These are phyloP conservation scores for Porcisia hertigi DNA, from an alignment of 208 protist genomes.

Conservation along the genomic window DNA sequence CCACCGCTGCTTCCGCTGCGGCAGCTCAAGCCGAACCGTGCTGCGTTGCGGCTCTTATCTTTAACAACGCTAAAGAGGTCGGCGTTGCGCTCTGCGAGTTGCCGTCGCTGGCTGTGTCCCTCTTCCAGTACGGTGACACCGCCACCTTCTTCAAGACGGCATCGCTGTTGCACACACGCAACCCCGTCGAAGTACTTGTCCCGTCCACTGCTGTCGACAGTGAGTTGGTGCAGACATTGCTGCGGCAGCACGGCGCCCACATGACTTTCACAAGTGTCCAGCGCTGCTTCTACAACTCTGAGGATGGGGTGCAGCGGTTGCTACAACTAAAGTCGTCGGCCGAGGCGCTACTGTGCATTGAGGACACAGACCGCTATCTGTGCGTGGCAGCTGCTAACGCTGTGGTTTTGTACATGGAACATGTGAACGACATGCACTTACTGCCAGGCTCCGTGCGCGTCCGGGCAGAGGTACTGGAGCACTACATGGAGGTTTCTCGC, in stretches of 20 bases:
- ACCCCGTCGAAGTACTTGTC: conserved; percentile 79
- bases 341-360: conserved; percentile 35
- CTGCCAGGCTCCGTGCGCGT: conserved; percentile 71
- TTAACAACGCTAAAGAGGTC: conserved; percentile 74
- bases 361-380: conserved; percentile 79
- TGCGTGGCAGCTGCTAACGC: conserved; percentile 80
- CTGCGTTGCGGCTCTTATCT: conserved; percentile 71
- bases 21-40: conserved; percentile 28
- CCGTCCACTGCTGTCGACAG: conserved; percentile 54
- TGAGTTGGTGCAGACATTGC: conserved; percentile 60
- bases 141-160: conserved; percentile 69
- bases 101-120: conserved; percentile 58
- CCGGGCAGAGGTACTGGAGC: conserved; percentile 61
- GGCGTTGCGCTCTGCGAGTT: conserved; percentile 71
- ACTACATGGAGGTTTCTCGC: conserved; percentile 70
- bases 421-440: conserved; percentile 68
- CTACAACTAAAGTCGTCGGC: conserved; percentile 48
- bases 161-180: conserved; percentile 63
- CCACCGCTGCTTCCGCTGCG: conserved; percentile 2
- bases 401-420: conserved; percentile 73
- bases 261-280: conserved; percentile 81
- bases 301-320: conserved; percentile 63
- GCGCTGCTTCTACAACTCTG: conserved; percentile 69
- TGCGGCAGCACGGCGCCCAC: conserved; percentile 51
- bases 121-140: conserved; percentile 81